Percentiles rank a stretch among this genome's conserved stretches.
These are phyloP conservation scores for Blastobotrys aristatus DNA, from an alignment of 1,139 yeast genomes.

Conservation along the genomic window DNA sequence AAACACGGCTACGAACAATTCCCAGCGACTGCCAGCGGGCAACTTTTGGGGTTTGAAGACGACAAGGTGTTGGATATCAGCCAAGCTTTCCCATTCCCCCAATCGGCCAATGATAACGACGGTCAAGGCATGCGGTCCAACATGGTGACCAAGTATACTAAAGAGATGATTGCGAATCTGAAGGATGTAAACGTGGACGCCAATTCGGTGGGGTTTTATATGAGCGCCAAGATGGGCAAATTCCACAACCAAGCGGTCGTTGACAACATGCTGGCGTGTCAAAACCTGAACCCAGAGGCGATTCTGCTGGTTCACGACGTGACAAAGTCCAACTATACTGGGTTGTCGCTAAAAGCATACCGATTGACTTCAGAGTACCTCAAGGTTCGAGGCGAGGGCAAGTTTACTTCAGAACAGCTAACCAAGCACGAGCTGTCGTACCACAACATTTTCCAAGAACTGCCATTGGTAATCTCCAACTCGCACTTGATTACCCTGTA, in stretches of 20 bases:
- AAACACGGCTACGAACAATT: slow-evolving; percentile 68
- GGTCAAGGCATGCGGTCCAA: slow-evolving; percentile 41
- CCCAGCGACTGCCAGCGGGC: slow-evolving; percentile 68
- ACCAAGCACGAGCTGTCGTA: slow-evolving; percentile 58
- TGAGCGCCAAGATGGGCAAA: slow-evolving; percentile 59
- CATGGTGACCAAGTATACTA: slow-evolving; percentile 64
- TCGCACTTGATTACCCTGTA: slow-evolving; percentile 46
- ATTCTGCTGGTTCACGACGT: slow-evolving; percentile 71
- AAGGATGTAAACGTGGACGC: slow-evolving; percentile 63
- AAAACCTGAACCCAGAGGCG: slow-evolving; percentile 56
- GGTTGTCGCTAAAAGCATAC: slow-evolving; percentile 62
- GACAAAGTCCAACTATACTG: slow-evolving; percentile 51
- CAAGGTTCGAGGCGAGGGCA: slow-evolving; percentile 43
- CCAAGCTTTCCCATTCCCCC: slow-evolving; percentile 63
- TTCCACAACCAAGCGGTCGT: slow-evolving; percentile 61
- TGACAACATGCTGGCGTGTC: slow-evolving; percentile 64
- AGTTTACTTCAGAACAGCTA: slow-evolving; percentile 63
- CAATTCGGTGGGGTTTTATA: slow-evolving; percentile 81
- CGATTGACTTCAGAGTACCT: slow-evolving; percentile 63
- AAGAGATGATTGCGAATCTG: slow-evolving; percentile 59
- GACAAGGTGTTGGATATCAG: slow-evolving; percentile 50
- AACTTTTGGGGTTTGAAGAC: slow-evolving; percentile 70
- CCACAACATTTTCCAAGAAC: slow-evolving; percentile 66
- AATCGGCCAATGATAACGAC: slow-evolving; percentile 37
- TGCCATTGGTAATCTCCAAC: slow-evolving; percentile 62